Evolutionary conservation across 2,329 filamentous ascomycete genomes (phyloP), one percentile per base, ranked within the genome.

Genomic region (Aureobasidium sp.): DNA sequence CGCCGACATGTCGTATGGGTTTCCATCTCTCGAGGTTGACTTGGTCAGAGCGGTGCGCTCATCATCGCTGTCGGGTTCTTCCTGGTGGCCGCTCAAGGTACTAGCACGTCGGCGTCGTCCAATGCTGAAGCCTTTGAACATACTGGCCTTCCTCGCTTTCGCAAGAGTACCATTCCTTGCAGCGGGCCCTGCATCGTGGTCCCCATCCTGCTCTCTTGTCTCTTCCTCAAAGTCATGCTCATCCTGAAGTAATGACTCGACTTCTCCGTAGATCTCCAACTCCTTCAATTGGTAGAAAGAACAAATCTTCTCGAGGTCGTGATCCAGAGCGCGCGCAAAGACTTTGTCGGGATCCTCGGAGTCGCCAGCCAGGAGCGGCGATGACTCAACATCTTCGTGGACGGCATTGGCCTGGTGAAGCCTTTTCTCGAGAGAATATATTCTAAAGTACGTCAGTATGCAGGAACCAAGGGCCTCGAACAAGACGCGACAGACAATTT

Each of bases 231-330:
- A 90, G 7, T 79, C 78, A 60, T 85, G 84, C 46, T 90, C 84
- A 70, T 97, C 93, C 53, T 81, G 80, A 61, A 93, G 76, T n/a
- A 97, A 78, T 39, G 87, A 83, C 52, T 88, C 85, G 9, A 93
- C 85, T 72, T 97, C 93, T 58, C 87, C 86, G 64, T 88, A 85
- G 15, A 99, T 86, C 73, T 97, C 93, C 27, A 85, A 80, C 75
- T 99, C 92, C 75, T 99, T 99, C 64, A 90, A 77, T 65, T 87
- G 83, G 75, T 94, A 97, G 74, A 99, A 99, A 0, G 88, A 89
- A 70, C 85, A 89, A 64, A 99, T 91, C 80, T 97, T 97, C 71
- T 97, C 92, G 56, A 99, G 79, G 74, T 99, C 94, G 46, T 88
- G 83, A 70, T 95, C 91, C 20, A 99, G 83, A 44, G 91, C 87